Conservation (phyloP, 2,329 filamentous ascomycete genomes). For the Penicillium sp. region DNA sequence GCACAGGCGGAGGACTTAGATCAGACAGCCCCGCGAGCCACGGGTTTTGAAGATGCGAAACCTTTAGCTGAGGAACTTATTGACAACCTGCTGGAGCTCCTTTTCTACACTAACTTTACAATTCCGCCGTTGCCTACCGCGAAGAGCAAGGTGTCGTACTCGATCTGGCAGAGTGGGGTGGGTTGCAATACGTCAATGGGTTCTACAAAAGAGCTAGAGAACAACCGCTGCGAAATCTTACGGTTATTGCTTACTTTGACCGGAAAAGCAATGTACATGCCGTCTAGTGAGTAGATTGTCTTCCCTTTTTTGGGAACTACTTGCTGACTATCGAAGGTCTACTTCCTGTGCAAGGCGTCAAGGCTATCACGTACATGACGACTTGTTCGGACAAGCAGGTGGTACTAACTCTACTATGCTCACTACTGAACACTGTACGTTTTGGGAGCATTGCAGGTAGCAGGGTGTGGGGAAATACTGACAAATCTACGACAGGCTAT, state of each 20-base stretch:
- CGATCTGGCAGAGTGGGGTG: conserved; percentile 96
- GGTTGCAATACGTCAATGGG: conserved; percentile 84
- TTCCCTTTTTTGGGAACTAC: too few relatives aligned
- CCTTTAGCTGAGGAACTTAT: conserved; percentile 87
- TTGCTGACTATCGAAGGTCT: conserved; percentile 37
- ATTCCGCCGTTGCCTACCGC: conserved; percentile 62
- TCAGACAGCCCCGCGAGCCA: conserved; percentile 36
- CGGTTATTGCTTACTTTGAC: conserved; percentile 75
- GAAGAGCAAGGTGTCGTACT: conserved; percentile 75
- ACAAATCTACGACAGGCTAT: conserved; percentile 53
- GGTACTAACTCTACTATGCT: conserved; percentile 82
- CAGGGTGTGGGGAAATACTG: too few relatives aligned
- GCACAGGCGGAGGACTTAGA: conserved; percentile 48
- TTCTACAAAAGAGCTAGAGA: conserved; percentile 85
- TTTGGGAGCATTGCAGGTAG: neutral
- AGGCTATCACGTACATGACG: conserved; percentile 77
- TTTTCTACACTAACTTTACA: conserved; percentile 88
- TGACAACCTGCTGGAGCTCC: conserved; percentile 75
- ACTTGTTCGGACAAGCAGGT: conserved; percentile 83
- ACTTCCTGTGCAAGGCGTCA: conserved; percentile 73
- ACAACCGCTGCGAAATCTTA: conserved; percentile 81
- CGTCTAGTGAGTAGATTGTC: conserved; percentile 59
- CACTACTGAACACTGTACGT: conserved; percentile 80
- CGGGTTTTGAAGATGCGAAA: conserved; percentile 70
- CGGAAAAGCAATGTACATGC: conserved; percentile 89